phyloP scores from a whole-genome alignment of 768 basidiomycete species.

The Butyriboletus loyo region DNA sequence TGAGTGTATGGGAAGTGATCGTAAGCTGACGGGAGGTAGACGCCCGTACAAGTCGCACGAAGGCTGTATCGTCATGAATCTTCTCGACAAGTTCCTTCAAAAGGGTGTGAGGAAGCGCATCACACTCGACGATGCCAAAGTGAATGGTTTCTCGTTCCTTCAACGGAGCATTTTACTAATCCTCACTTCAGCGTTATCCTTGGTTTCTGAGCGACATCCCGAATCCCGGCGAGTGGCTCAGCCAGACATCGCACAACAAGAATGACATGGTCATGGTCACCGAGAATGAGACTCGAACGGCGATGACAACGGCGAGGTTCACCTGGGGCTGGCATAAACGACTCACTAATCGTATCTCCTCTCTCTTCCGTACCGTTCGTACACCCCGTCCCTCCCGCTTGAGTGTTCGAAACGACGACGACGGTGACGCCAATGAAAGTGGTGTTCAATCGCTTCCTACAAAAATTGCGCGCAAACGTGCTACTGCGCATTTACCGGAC shows the following conservation, averaged over 20 bases:
- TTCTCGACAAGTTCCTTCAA: conserved; percentile 75
- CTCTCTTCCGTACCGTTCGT: conserved; percentile 47
- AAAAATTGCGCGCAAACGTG: conserved; percentile 25
- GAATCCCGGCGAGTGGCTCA: conserved; percentile 69
- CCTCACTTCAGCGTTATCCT: conserved; percentile 42
- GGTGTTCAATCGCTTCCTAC: conserved; percentile 34
- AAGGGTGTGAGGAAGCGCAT: conserved; percentile 77
- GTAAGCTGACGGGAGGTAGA: conserved; percentile 61
- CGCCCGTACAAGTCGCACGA: conserved; percentile 44
- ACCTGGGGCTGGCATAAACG: conserved; percentile 55
- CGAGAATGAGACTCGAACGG: conserved; percentile 72
- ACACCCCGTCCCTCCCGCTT: conserved; percentile 17
- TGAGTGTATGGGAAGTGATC: conserved; percentile 69
- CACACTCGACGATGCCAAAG: conserved; percentile 81
- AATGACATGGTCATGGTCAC: conserved; percentile 58
- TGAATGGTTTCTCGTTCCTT: conserved; percentile 27
- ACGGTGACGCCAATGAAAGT: conserved; percentile 23
- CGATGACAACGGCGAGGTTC: conserved; percentile 64
- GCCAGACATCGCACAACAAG: conserved; percentile 51
- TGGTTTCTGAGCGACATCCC: conserved; percentile 72
- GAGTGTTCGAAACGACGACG: conserved; percentile 6
- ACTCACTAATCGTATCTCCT: conserved; percentile 43
- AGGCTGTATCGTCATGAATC: conserved; percentile 60
- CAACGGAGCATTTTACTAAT: conserved; percentile 1
- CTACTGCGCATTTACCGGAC: conserved; percentile 10